Percentiles rank a stretch among this genome's conserved stretches.
These are phyloP conservation scores for Talaromyces thailandensis DNA, from an alignment of 495 filamentous ascomycete species.

Conservation along the genomic window DNA sequence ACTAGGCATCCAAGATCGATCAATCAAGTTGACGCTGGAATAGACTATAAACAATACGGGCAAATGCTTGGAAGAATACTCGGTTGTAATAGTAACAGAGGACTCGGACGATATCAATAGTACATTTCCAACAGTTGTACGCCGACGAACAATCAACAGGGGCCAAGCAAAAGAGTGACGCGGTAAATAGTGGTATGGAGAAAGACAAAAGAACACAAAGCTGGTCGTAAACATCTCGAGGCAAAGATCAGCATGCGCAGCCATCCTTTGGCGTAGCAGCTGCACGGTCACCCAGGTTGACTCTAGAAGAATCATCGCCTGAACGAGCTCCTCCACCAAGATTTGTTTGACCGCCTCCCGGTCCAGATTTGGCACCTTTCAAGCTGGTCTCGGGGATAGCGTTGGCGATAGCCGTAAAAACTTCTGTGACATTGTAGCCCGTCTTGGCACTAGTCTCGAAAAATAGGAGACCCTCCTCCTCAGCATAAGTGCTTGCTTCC, in stretches of 20 bases:
- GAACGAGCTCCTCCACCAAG: constrained; percentile 29
- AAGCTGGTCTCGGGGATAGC: constrained; percentile 92
- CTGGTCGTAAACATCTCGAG: background rate
- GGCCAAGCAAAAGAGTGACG: background rate
- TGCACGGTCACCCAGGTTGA: constrained; percentile 34
- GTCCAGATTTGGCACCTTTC: constrained; percentile 67
- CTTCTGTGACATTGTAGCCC: constrained; percentile 83
- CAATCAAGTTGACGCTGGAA: background rate
- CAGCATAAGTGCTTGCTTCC: constrained; percentile 88
- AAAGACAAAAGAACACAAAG: background rate
- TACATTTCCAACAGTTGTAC: background rate
- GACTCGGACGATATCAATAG: background rate
- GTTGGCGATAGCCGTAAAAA: constrained; percentile 97
- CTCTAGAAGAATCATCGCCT: constrained; percentile 29
- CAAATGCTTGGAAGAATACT: constrained; percentile 3
- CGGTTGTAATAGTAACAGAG: background rate
- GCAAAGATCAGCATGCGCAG: constrained; percentile 66
- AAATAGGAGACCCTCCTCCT: constrained; percentile 88
- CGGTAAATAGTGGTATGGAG: background rate
- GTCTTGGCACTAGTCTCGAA: constrained; percentile 98
- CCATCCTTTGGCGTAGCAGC: constrained; percentile 69
- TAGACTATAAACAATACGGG: constrained; percentile 9
- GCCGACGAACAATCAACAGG: constrained; percentile 8
- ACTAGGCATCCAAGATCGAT: background rate
- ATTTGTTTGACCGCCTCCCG: constrained; percentile 43